Percentiles rank a stretch among this genome's conserved stretches.
phyloP scores from a whole-genome alignment of 1,284 basidiomycete species.

The Lignosus rhinocerotis region DNA sequence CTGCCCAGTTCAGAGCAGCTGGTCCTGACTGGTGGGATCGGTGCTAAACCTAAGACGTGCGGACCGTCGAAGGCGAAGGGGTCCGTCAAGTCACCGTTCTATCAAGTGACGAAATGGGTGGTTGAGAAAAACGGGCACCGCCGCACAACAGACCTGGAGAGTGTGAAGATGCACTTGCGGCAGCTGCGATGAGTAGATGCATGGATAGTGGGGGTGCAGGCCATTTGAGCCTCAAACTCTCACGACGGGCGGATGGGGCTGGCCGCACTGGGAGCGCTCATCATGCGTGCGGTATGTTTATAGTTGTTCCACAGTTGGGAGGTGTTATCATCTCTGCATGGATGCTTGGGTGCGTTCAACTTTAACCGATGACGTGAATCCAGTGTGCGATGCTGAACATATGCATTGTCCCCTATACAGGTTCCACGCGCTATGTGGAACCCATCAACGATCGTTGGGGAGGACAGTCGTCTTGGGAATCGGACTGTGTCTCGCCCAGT shows the following conservation, averaged over 20 bases:
- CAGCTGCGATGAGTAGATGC: conserved; percentile 20
- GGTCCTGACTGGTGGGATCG: not conserved
- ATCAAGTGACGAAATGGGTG: conserved; percentile 19
- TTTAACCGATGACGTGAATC: not conserved
- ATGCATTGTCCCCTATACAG: not conserved
- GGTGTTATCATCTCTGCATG: not conserved
- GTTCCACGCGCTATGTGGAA: not conserved
- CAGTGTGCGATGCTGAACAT: not conserved
- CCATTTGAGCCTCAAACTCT: not conserved
- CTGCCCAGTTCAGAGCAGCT: not conserved
- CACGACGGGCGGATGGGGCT: not conserved
- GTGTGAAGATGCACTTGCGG: conserved; percentile 19
- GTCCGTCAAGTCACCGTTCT: not conserved
- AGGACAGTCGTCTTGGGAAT: too few species aligned
- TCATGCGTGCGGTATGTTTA: not conserved
- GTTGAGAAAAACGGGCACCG: conserved; percentile 25
- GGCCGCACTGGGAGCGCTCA: not conserved
- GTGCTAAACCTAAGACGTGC: not conserved
- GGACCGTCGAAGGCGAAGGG: not conserved
- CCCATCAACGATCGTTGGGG: not conserved
- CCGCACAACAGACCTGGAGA: conserved; percentile 21
- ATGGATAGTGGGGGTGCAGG: not conserved
- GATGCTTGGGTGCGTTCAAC: not conserved
- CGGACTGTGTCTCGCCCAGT: not conserved
- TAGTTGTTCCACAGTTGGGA: not conserved